phyloP scores from a whole-genome alignment of 768 basidiomycete genomes.

The Russula earlei region DNA sequence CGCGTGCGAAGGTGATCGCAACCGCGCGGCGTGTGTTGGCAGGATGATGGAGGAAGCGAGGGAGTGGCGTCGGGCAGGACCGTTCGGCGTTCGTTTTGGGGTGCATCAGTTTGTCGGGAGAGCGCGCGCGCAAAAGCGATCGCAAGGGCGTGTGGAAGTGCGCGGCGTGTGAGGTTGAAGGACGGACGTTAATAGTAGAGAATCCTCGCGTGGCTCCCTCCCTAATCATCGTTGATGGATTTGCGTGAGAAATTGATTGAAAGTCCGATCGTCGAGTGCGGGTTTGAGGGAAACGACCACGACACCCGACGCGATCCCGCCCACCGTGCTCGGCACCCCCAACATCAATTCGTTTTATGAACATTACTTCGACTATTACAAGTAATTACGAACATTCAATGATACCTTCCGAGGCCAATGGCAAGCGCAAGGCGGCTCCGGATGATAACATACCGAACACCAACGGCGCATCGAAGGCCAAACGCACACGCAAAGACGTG shows the following conservation, averaged over 20 bases:
- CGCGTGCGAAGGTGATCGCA: too few species aligned
- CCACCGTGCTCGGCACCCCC: conserved; percentile 4
- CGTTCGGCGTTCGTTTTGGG: too few species aligned
- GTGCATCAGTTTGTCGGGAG: too few species aligned
- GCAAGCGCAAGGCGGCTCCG: conserved; percentile 16
- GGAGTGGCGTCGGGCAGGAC: too few species aligned
- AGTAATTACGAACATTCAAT: conserved; percentile 5
- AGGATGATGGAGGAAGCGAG: too few species aligned
- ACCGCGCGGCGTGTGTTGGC: too few species aligned
- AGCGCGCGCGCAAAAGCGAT: too few species aligned
- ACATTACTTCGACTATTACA: conserved; percentile 8
- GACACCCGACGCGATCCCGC: conserved; percentile 6
- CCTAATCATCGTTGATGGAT: neutral
- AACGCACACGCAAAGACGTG: conserved; percentile 20
- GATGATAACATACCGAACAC: conserved; percentile 10
- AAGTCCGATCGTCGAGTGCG: neutral
- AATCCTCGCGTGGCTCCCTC: too few species aligned
- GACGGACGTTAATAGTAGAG: too few species aligned
- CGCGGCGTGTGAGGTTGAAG: too few species aligned
- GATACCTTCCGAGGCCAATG: conserved; percentile 12
- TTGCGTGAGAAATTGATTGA: conserved; percentile 10
- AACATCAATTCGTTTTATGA: conserved; percentile 2
- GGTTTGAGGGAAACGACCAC: neutral
- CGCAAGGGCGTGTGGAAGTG: too few species aligned
- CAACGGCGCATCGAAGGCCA: conserved; percentile 7